Conservation (phyloP, 306 rosid species). For the Cucumis sativus region DNA sequence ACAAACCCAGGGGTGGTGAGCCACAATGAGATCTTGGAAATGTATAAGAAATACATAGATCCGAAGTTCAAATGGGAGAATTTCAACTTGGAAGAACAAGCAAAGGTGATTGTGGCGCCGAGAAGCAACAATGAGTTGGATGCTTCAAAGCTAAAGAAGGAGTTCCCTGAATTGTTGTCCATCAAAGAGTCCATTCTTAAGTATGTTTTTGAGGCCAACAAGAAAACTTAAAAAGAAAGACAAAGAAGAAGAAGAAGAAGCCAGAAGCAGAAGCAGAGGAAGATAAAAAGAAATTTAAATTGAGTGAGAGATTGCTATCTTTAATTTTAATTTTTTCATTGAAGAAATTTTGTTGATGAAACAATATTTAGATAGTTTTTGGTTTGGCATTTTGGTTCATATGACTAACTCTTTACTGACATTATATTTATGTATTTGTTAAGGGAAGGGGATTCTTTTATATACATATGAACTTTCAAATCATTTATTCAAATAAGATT, state of each 20-base stretch:
- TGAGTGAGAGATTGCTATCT: neutral
- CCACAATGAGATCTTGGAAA: constrained; percentile 52
- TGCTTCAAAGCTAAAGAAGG: constrained; percentile 44
- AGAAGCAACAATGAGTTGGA: constrained; percentile 69
- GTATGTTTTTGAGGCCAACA: constrained; percentile 54
- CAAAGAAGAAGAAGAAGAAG: neutral
- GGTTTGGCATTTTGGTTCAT: neutral
- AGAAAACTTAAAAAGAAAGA: constrained; percentile 24
- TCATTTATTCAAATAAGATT: neutral
- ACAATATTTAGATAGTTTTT: neutral
- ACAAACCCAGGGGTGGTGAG: constrained; percentile 68
- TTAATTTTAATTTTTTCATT: neutral
- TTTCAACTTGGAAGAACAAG: constrained; percentile 50
- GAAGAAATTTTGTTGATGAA: neutral
- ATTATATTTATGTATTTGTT: neutral
- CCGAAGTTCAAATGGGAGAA: constrained; percentile 47
- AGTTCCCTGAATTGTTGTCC: constrained; percentile 43
- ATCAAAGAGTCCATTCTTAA: constrained; percentile 50
- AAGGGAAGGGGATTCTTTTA: neutral
- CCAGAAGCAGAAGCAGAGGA: neutral
- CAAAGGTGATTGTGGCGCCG: constrained; percentile 52
- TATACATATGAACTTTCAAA: neutral
- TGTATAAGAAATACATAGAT: constrained; percentile 48
- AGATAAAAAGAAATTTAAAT: neutral
- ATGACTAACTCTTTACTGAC: constrained; percentile 3